A percentile compares a stretch with the other conserved stretches of the same genome.
Conservation (phyloP, 345 rosid species). For the Arabidopsis arenosa region DNA sequence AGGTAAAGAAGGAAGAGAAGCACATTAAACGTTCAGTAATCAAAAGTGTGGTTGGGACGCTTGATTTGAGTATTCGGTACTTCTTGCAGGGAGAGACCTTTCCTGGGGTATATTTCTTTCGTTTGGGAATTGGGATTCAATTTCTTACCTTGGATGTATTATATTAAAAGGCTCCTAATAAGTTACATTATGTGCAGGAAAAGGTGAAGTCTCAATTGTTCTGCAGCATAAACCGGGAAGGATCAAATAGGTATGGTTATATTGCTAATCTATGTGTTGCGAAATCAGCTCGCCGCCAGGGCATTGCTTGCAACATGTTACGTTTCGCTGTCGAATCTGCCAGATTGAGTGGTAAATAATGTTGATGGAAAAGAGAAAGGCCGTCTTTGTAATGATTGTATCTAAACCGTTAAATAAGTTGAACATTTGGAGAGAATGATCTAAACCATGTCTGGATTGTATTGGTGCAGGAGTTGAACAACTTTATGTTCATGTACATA, state of each 20-base stretch:
- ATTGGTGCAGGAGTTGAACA: slow-evolving; percentile 59
- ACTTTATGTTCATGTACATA: slow-evolving; percentile 78
- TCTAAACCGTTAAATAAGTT: not conserved
- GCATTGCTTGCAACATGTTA: slow-evolving; percentile 81
- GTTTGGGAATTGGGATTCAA: not conserved
- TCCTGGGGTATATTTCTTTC: slow-evolving; percentile 68
- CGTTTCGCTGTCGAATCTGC: slow-evolving; percentile 67
- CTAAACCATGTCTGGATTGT: slow-evolving; percentile 7
- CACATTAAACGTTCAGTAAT: slow-evolving; percentile 63
- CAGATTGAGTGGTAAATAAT: slow-evolving; percentile 62
- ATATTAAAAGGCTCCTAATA: not conserved
- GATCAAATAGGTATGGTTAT: slow-evolving; percentile 66
- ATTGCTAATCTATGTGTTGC: slow-evolving; percentile 80
- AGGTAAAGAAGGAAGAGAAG: slow-evolving; percentile 72
- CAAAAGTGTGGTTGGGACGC: slow-evolving; percentile 92
- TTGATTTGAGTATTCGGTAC: slow-evolving; percentile 69
- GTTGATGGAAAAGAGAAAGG: not conserved
- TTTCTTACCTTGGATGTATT: not conserved
- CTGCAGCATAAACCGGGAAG: slow-evolving; percentile 50
- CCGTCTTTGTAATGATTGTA: not conserved
- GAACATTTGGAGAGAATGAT: slow-evolving; percentile 6
- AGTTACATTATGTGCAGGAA: slow-evolving; percentile 57
- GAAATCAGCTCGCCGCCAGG: slow-evolving; percentile 85
- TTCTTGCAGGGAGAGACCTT: slow-evolving; percentile 78
- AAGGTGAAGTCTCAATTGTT: slow-evolving; percentile 58